Base-by-base conservation (phyloP, 164 flowering plant species). In the Hamamelis virginiana region DNA sequence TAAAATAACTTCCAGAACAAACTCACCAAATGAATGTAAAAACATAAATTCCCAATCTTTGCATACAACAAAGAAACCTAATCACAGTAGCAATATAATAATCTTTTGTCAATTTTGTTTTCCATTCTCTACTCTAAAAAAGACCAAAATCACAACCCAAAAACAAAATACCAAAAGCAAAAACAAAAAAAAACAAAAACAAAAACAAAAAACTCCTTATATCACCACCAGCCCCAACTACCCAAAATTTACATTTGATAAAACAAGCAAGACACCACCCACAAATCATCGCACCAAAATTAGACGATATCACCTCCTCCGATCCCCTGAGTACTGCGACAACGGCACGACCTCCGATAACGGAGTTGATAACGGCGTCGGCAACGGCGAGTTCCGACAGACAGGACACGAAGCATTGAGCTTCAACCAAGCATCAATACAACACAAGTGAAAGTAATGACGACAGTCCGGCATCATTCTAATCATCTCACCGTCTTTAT, bases 381-480 rank as follows among this genome's bases (percentile, higher is more conserved):
- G 99, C 16, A 95, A 80, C 15, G 99, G 99, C 6, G 99, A 95
- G 76, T 86, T 95, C 62, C 98, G 83, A 74, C 99, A 95, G n/a
- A 95, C 92, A 0, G 99, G 99, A 64, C 98, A 95, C 9, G 97
- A 90, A 14, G 91, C 95, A 45, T 89, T 90, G 44, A 91, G 84
- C 76, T 81, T 82, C 50, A 95, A 78, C 98, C 99, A 95, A n/a
- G 96, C 91, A 59, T 95, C 99, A 41, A 95, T 71, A 68, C 99
- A 95, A 19, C 25, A 69, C 16, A 90, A 67, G 73, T 95, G 99
- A 60, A 92, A 95, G 68, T 44, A 84, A 74, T 95, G 99, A 23
- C 80, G 66, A 67, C 99, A 95, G 70, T 92, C 99, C 13, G 99
- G 99, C 88, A 95, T 82, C 97, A 95, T 91, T 76, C 99, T 77